Percentiles rank a stretch among this genome's conserved stretches.
Evolutionary conservation across 1,284 basidiomycete species (phyloP).

Genomic region (Heterobasidion annosum): DNA sequence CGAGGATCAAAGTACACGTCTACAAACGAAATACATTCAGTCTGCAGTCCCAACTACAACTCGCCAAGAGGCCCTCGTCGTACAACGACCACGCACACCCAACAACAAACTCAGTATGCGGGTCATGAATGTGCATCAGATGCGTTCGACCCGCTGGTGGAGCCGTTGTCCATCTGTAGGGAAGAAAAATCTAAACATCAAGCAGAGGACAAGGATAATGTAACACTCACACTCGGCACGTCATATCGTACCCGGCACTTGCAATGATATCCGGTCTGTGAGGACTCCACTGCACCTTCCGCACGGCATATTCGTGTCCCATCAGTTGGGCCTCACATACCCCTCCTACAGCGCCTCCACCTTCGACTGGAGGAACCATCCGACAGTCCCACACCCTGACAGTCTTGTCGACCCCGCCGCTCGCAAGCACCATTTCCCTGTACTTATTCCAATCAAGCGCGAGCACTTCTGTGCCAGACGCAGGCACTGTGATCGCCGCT

Average conservation of each 20-base stretch:
- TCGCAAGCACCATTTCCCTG: constrained; percentile 69
- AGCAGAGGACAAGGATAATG: constrained; percentile 5
- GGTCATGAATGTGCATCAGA: constrained; percentile 66
- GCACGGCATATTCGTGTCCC: constrained; percentile 78
- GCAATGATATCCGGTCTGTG: constrained; percentile 73
- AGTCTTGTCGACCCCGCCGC: constrained; percentile 72
- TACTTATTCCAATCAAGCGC: constrained; percentile 94
- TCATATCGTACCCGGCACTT: constrained; percentile 94
- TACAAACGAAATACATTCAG: constrained; percentile 67
- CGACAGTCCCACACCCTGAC: constrained; percentile 84
- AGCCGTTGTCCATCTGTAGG: constrained; percentile 58
- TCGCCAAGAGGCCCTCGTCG: constrained; percentile 79
- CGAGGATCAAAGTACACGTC: not conserved
- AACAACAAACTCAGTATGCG: constrained; percentile 93
- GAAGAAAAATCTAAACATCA: constrained; percentile 7
- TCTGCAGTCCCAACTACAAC: constrained; percentile 85
- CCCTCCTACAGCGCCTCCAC: constrained; percentile 49
- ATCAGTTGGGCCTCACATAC: constrained; percentile 56
- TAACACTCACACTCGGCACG: constrained; percentile 72
- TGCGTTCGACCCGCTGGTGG: constrained; percentile 44
- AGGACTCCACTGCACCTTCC: constrained; percentile 75
- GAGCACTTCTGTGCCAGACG: constrained; percentile 64
- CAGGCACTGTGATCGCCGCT: constrained; percentile 62
- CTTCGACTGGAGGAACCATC: constrained; percentile 39
- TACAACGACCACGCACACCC: constrained; percentile 87